A percentile compares a stretch with the other conserved stretches of the same genome.
phyloP scores from a whole-genome alignment of 2,329 filamentous ascomycete species.

The Camptophora hylomeconis region DNA sequence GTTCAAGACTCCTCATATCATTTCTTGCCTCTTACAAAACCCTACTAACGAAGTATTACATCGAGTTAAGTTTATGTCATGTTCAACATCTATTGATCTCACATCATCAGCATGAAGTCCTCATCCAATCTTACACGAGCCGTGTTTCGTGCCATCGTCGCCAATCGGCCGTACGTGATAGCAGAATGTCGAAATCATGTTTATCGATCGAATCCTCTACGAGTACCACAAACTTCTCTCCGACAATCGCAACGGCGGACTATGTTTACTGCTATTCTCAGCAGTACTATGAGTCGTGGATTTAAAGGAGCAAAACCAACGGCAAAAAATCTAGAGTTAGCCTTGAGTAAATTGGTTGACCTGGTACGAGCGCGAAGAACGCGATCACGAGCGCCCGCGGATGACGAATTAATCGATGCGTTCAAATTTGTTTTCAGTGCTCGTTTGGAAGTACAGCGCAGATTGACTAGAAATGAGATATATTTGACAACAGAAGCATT shows the following conservation, averaged over 20 bases:
- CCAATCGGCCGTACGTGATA: conserved; percentile 27
- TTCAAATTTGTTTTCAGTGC: conserved; percentile 50
- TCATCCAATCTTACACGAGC: conserved; percentile 27
- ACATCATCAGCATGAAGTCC: conserved; percentile 30
- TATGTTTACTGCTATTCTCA: conserved; percentile 12
- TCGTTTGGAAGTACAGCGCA: conserved; percentile 36
- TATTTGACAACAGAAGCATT: conserved; percentile 47
- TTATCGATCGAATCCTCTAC: too few relatives aligned
- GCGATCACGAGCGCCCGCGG: conserved; percentile 50
- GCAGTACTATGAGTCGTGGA: conserved; percentile 1
- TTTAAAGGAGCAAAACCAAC: conserved; percentile 11
- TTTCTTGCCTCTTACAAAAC: too few relatives aligned
- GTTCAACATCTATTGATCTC: too few relatives aligned
- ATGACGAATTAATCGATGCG: conserved; percentile 50
- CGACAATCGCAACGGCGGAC: conserved; percentile 8
- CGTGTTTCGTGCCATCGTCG: conserved; percentile 32
- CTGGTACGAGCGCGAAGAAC: conserved; percentile 51
- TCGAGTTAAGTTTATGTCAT: too few relatives aligned
- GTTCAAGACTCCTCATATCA: too few relatives aligned
- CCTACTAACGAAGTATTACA: too few relatives aligned
- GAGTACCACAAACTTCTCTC: conserved; percentile 1
- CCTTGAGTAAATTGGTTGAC: conserved; percentile 40
- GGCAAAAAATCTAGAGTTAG: conserved; percentile 13
- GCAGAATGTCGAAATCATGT: conserved; percentile 11
- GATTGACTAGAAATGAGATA: conserved; percentile 54